Evolutionary conservation across 2,329 filamentous ascomycete species (phyloP).

Genomic region (Nemania abortiva): DNA sequence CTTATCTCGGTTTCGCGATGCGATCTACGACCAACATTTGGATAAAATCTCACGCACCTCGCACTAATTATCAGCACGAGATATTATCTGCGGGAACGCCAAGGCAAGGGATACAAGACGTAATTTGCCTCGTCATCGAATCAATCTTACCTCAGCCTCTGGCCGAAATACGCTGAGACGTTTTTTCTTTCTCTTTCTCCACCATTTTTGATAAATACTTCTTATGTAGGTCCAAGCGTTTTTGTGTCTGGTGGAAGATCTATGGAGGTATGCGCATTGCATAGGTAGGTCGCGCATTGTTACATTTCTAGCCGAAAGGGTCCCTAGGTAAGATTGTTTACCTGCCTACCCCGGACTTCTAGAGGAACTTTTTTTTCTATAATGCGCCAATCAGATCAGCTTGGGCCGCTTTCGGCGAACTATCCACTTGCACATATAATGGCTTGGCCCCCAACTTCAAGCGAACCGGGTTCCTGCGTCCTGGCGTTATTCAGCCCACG

Average conservation of each 20-base stretch:
- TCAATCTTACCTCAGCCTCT: slow-evolving; percentile 24
- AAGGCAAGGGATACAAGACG: not conserved
- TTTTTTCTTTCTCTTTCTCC: not conserved
- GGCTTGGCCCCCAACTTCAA: not conserved
- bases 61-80: not conserved
- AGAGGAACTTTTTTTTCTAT: not conserved
- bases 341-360: too few species aligned
- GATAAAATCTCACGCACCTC: not conserved
- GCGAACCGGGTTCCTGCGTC: not conserved
- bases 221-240: not conserved
- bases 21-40: not conserved
- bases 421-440: not conserved
- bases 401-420: not conserved
- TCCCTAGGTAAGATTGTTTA: too few species aligned
- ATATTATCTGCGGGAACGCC: not conserved
- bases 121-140: slow-evolving; percentile 8
- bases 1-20: not conserved
- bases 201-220: not conserved
- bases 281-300: too few species aligned
- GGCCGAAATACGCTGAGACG: not conserved
- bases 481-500: slow-evolving; percentile 8
- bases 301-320: too few species aligned
- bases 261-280: too few species aligned
- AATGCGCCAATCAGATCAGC: not conserved
- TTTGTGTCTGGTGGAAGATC: not conserved